A percentile compares a stretch with the other conserved stretches of the same genome.
These are phyloP conservation scores for Omphalotus guepiniiformis DNA, from an alignment of 768 basidiomycete species.

Conservation along the genomic window DNA sequence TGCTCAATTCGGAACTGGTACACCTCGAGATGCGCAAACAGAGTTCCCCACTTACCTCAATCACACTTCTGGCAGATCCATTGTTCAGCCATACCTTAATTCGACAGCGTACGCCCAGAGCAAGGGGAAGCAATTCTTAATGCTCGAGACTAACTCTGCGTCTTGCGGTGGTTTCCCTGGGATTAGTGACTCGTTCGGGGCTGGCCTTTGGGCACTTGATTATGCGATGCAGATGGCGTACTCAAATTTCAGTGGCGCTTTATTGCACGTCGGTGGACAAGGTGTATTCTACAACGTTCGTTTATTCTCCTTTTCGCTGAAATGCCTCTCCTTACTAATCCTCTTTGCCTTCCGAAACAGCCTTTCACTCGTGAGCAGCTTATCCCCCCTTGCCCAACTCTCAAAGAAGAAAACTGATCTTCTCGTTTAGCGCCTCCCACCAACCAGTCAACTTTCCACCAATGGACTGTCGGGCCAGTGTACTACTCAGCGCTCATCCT, in stretches of 20 bases:
- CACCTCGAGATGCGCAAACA: constrained; percentile 36
- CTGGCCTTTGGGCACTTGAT: constrained; percentile 62
- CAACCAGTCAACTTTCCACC: constrained; percentile 32
- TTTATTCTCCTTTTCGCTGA: background rate
- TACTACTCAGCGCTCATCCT: constrained; percentile 70
- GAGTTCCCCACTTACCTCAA: constrained; percentile 55
- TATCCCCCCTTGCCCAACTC: background rate
- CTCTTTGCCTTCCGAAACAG: constrained; percentile 45
- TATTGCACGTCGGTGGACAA: constrained; percentile 60
- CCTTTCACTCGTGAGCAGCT: constrained; percentile 53
- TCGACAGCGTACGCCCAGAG: constrained; percentile 37
- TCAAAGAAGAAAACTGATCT: background rate
- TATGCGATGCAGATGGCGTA: constrained; percentile 56
- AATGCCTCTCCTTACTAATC: constrained; percentile 20
- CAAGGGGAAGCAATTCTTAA: constrained; percentile 44
- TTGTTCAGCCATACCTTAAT: constrained; percentile 50
- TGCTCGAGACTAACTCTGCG: constrained; percentile 72
- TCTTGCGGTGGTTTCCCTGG: constrained; percentile 68
- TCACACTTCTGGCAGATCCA: constrained; percentile 46
- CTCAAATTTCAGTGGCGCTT: constrained; percentile 45
- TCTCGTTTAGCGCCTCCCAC: constrained; percentile 37
- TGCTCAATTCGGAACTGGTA: constrained; percentile 42
- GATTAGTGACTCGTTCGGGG: constrained; percentile 57
- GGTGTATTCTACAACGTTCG: constrained; percentile 63
- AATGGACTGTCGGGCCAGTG: constrained; percentile 57